Percentiles rank a stretch among this genome's conserved stretches.
Conservation (phyloP, 495 filamentous ascomycete species). For the Podospora appendiculata region DNA sequence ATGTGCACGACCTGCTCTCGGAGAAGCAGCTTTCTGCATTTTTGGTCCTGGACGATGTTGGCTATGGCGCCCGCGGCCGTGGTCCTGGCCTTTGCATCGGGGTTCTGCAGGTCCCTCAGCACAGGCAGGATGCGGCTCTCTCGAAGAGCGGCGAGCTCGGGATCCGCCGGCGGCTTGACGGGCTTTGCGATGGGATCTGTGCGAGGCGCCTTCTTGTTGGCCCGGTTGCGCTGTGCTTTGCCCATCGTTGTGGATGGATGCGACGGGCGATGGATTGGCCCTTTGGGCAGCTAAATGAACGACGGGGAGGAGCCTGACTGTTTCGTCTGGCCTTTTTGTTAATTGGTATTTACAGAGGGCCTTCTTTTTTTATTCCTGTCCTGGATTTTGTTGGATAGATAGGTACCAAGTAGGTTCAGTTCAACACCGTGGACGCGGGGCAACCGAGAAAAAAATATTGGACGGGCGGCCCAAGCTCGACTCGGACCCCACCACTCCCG, state of each 20-base stretch:
- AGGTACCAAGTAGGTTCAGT: no score
- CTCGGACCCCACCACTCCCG: background rate
- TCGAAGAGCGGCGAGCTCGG: constrained; percentile 47
- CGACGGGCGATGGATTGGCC: background rate
- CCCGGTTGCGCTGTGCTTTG: constrained; percentile 35
- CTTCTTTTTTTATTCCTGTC: no score
- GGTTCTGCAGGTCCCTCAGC: constrained; percentile 46
- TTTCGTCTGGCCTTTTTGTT: no score
- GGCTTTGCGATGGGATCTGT: constrained; percentile 40
- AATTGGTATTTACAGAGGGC: no score
- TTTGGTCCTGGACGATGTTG: constrained; percentile 51
- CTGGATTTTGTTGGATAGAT: no score
- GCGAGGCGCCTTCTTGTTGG: constrained; percentile 20
- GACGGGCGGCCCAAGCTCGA: no score
- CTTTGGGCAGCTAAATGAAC: no score
- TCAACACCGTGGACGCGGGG: no score
- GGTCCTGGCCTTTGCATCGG: constrained; percentile 44
- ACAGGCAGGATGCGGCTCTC: constrained; percentile 51
- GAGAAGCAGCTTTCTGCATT: constrained; percentile 50
- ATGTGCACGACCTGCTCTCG: constrained; percentile 53
- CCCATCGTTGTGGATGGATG: constrained; percentile 21
- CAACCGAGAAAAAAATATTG: no score
- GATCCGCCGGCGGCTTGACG: constrained; percentile 46
- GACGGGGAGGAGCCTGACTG: no score
- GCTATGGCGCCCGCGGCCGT: constrained; percentile 46